phyloP scores from a whole-genome alignment of 2,329 filamentous ascomycete species.

The Leptographium procerum region DNA sequence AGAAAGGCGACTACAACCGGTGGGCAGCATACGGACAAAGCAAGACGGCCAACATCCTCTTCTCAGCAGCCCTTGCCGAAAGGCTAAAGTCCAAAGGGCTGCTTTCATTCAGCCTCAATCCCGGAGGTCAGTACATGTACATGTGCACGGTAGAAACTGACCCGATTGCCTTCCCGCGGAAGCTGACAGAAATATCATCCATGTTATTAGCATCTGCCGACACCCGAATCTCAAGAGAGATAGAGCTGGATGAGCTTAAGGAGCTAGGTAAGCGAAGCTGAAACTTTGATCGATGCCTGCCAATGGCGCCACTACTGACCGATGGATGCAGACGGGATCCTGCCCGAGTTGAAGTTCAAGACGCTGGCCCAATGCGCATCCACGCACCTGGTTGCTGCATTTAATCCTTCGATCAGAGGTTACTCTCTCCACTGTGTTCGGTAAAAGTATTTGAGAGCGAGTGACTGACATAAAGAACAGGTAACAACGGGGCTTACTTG shows the following conservation, averaged over 20 bases:
- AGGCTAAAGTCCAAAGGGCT: not conserved
- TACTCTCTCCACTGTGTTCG: not conserved
- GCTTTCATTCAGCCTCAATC: slow-evolving; percentile 6
- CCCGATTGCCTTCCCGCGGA: not conserved
- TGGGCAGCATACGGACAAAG: slow-evolving; percentile 18
- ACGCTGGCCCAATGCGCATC: not conserved
- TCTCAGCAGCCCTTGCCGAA: slow-evolving; percentile 11
- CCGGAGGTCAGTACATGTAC: slow-evolving; percentile 1
- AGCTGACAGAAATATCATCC: not conserved
- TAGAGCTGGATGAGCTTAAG: not conserved
- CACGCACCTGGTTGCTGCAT: not conserved
- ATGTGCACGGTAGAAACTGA: not conserved
- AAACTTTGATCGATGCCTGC: not conserved
- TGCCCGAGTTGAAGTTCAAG: not conserved
- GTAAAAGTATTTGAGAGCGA: not conserved
- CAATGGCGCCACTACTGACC: not conserved
- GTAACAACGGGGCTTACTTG: slow-evolving; percentile 14
- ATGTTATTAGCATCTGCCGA: not conserved
- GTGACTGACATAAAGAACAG: not conserved
- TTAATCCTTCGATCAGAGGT: not conserved
- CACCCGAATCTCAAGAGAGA: not conserved
- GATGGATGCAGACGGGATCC: not conserved
- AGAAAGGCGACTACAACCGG: slow-evolving; percentile 14
- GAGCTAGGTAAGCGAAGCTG: not conserved
- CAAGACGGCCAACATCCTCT: slow-evolving; percentile 20